phyloP scores from a whole-genome alignment of 148 eudicot species.

The Camellia lanceoleosa region DNA sequence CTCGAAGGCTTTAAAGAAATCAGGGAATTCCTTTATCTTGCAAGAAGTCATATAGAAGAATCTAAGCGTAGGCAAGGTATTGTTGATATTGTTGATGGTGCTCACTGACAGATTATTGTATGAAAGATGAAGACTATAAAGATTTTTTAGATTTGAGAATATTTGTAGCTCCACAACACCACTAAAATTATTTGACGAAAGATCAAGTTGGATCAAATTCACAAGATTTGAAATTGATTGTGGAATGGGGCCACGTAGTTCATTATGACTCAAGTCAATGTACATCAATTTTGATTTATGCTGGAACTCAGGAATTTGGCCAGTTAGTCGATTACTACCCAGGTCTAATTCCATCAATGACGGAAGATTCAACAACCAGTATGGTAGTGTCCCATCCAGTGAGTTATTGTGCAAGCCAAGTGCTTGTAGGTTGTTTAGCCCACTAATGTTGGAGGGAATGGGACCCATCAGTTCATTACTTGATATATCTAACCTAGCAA shows the following conservation, averaged over 20 bases:
- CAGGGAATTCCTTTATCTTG: constrained; percentile 18
- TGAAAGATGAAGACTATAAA: constrained; percentile 6
- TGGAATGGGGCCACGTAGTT: constrained; percentile 2
- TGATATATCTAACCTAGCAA: not conserved
- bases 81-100: not conserved
- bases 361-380: not conserved
- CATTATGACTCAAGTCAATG: constrained; percentile 1
- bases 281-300: not conserved
- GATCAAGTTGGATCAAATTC: not conserved
- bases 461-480: constrained; percentile 21
- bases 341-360: accelerated
- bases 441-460: not conserved
- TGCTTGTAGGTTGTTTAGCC: too few relatives aligned
- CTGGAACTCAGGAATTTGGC: not conserved
- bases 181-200: constrained; percentile 24
- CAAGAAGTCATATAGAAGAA: constrained; percentile 11
- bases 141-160: constrained; percentile 13
- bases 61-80: not conserved
- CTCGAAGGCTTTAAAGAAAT: constrained; percentile 5
- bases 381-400: not conserved
- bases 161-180: constrained; percentile 16
- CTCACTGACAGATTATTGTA: constrained; percentile 2
- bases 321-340: not conserved
- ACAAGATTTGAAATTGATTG: constrained; percentile 5
- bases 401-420: not conserved